These are phyloP conservation scores for Thalia dealbata DNA, from an alignment of 176 grass and related monocot species.

Conservation along the genomic window DNA sequence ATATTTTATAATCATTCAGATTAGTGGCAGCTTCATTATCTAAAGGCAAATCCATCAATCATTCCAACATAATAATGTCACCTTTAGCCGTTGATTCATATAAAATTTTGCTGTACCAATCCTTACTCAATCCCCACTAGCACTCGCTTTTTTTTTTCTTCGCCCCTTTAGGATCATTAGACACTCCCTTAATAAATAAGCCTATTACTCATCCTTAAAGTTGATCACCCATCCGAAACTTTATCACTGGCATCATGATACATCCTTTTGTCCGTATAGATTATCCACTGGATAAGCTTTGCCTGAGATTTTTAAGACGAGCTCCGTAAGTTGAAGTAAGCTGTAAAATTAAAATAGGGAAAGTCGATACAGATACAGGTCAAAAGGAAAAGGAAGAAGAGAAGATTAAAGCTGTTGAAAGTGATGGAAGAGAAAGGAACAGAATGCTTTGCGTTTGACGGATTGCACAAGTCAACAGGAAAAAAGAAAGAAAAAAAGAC, in stretches of 20 bases:
- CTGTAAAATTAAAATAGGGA: neutral
- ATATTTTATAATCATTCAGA: neutral
- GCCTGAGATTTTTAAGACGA: neutral
- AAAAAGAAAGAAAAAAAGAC: no score
- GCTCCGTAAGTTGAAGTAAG: neutral
- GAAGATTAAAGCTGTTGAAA: neutral
- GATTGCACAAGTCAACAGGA: neutral
- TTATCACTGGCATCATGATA: neutral
- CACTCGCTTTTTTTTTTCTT: neutral
- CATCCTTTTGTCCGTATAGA: neutral
- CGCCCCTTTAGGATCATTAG: neutral
- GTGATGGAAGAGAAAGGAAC: neutral
- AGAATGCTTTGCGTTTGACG: neutral
- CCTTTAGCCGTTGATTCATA: neutral
- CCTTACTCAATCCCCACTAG: constrained; percentile 4
- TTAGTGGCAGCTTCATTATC: neutral
- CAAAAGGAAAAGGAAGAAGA: neutral
- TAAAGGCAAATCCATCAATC: neutral
- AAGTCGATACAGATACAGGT: neutral
- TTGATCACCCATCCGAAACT: neutral
- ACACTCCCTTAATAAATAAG: neutral
- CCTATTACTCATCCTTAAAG: neutral
- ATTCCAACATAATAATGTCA: neutral
- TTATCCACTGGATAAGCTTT: neutral
- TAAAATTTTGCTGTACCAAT: neutral